Percentiles rank a stretch among this genome's conserved stretches.
phyloP scores from a whole-genome alignment of 768 basidiomycete genomes.

The Hortiboletus campestris region DNA sequence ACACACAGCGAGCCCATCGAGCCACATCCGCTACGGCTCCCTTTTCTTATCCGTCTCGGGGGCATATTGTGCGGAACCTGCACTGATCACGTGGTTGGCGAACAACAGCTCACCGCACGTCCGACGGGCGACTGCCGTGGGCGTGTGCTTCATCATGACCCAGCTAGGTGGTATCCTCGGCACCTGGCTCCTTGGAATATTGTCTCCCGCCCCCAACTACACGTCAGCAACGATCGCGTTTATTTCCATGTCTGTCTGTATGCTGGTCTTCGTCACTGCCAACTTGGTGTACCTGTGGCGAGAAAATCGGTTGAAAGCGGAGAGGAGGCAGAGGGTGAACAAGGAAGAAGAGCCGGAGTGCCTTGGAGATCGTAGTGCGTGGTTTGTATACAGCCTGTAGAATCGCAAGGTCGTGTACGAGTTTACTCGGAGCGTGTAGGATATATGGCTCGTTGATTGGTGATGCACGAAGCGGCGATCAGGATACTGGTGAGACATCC shows the following conservation, averaged over 20 bases:
- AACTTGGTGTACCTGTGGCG: not conserved
- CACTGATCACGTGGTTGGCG: not conserved
- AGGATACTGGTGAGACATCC: too few relatives aligned
- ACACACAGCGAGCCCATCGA: slow-evolving; percentile 29
- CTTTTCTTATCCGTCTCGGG: slow-evolving; percentile 49
- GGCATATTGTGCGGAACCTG: slow-evolving; percentile 34
- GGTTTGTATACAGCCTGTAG: slow-evolving; percentile 53
- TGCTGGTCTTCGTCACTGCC: not conserved
- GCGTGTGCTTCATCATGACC: not conserved
- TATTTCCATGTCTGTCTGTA: not conserved
- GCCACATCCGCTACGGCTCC: slow-evolving; percentile 19
- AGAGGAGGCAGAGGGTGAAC: slow-evolving; percentile 29
- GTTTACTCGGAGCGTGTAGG: too few relatives aligned
- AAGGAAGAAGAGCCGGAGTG: slow-evolving; percentile 38
- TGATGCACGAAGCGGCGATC: too few relatives aligned
- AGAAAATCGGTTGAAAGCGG: not conserved
- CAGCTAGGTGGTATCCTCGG: not conserved
- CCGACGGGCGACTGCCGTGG: not conserved
- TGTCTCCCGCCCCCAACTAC: not conserved
- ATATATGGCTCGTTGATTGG: too few relatives aligned
- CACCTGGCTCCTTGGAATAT: not conserved
- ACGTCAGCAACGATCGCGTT: not conserved
- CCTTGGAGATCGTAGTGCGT: slow-evolving; percentile 51
- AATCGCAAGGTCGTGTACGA: too few relatives aligned
- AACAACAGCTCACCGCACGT: slow-evolving; percentile 2